These are phyloP conservation scores for Wallacemonas rigidus DNA, from an alignment of 208 protist species.

Conservation along the genomic window DNA sequence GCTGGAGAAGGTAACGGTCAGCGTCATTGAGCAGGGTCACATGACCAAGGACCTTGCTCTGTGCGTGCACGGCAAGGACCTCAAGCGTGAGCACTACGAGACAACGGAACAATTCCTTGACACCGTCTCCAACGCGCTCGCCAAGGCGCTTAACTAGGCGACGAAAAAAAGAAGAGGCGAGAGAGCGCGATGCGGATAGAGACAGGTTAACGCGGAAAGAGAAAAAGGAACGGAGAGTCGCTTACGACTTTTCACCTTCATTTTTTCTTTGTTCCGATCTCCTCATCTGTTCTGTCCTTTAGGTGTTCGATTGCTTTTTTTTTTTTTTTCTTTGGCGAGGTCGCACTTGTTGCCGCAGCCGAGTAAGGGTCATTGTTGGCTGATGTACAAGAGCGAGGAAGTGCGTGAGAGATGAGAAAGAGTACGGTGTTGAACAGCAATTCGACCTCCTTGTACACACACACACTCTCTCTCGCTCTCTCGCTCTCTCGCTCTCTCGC, in stretches of 20 bases:
- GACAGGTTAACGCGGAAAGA: not conserved
- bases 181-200: not conserved
- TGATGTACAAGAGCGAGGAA: too few relatives aligned
- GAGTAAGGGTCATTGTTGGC: too few relatives aligned
- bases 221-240: constrained; percentile 26
- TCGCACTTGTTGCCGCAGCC: not conserved
- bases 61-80: constrained; percentile 86
- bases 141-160: constrained; percentile 43
- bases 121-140: constrained; percentile 65
- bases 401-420: too few relatives aligned
- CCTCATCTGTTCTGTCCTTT: not conserved
- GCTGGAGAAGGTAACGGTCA: constrained; percentile 92
- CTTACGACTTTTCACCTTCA: constrained; percentile 19
- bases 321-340: constrained; percentile 17
- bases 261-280: not conserved
- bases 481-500: too few relatives aligned
- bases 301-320: constrained; percentile 23
- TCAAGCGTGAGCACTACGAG: constrained; percentile 88
- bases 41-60: constrained; percentile 99
- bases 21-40: constrained; percentile 92
- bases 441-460: too few relatives aligned
- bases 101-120: constrained; percentile 90
- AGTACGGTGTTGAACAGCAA: too few relatives aligned
- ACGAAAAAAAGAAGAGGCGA: constrained; percentile 17
- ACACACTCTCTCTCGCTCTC: too few relatives aligned